Conservation (phyloP, 2,329 filamentous ascomycete genomes). For the Lasiodiplodia gonubiensis region DNA sequence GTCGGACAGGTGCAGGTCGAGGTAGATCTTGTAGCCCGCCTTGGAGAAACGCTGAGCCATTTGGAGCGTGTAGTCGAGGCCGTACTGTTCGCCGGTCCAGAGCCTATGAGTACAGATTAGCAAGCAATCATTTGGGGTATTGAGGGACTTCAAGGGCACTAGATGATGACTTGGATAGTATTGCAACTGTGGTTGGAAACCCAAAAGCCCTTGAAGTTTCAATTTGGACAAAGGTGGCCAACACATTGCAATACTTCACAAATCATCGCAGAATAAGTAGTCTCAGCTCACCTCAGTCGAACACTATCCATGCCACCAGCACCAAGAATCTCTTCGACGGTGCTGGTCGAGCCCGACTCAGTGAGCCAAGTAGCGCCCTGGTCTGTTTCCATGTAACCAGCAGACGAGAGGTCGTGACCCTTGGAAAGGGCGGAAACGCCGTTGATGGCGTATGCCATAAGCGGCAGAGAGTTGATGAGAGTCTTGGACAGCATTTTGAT, state of each 20-base stretch:
- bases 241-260: background rate
- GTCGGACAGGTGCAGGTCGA: slow-evolving; percentile 71
- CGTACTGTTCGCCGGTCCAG: slow-evolving; percentile 71
- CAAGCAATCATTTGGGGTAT: background rate
- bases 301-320: slow-evolving; percentile 29
- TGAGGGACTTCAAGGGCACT: background rate
- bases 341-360: slow-evolving; percentile 6
- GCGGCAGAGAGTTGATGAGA: slow-evolving; percentile 8
- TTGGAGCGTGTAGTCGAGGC: slow-evolving; percentile 71
- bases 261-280: background rate
- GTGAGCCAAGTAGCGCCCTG: slow-evolving; percentile 22
- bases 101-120: slow-evolving; percentile 49
- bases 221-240: background rate
- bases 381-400: slow-evolving; percentile 22
- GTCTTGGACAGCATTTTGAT: slow-evolving; percentile 5
- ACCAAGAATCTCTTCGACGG: slow-evolving; percentile 23
- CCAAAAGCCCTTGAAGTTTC: background rate
- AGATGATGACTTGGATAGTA: background rate
- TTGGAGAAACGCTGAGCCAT: slow-evolving; percentile 70
- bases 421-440: slow-evolving; percentile 18
- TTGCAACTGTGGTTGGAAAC: background rate
- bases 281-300: slow-evolving; percentile 14
- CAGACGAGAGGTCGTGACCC: slow-evolving; percentile 28
- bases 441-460: slow-evolving; percentile 15
- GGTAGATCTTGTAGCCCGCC: slow-evolving; percentile 64